Percentiles rank a stretch among this genome's conserved stretches.
These are phyloP conservation scores for Ammopiptanthus mongolicus DNA, from an alignment of 306 rosid genomes.

Conservation along the genomic window DNA sequence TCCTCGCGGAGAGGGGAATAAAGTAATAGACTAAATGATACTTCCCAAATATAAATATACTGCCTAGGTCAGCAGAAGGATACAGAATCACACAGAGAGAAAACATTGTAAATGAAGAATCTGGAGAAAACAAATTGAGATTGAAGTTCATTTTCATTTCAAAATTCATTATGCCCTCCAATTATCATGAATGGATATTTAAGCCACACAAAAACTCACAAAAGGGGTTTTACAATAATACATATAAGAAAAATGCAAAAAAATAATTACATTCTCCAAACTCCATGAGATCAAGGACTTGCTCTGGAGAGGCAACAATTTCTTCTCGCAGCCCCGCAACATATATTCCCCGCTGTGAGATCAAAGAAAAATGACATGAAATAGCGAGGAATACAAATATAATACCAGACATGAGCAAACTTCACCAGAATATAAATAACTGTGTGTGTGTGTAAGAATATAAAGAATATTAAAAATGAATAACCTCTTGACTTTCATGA, in stretches of 20 bases:
- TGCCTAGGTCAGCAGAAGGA: not conserved
- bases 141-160: conserved; percentile 1
- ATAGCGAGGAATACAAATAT: not conserved
- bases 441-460: not conserved
- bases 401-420: not conserved
- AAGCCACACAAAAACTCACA: not conserved
- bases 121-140: not conserved
- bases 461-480: not conserved
- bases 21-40: not conserved
- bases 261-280: conserved; percentile 77
- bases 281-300: conserved; percentile 78
- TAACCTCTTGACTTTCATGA: conserved; percentile 88
- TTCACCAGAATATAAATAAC: not conserved
- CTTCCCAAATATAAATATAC: not conserved
- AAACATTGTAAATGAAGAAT: not conserved
- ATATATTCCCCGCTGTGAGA: conserved; percentile 78
- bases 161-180: conserved; percentile 5
- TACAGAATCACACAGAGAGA: not conserved
- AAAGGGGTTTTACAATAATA: not conserved
- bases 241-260: not conserved
- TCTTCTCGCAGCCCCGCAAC: conserved; percentile 97
- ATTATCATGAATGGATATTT: not conserved
- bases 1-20: too few relatives aligned
- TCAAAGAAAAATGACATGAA: conserved; percentile 21
- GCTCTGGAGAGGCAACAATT: conserved; percentile 89